phyloP scores from a whole-genome alignment of 2,329 filamentous ascomycete species.

The Alternaria gansuensis region DNA sequence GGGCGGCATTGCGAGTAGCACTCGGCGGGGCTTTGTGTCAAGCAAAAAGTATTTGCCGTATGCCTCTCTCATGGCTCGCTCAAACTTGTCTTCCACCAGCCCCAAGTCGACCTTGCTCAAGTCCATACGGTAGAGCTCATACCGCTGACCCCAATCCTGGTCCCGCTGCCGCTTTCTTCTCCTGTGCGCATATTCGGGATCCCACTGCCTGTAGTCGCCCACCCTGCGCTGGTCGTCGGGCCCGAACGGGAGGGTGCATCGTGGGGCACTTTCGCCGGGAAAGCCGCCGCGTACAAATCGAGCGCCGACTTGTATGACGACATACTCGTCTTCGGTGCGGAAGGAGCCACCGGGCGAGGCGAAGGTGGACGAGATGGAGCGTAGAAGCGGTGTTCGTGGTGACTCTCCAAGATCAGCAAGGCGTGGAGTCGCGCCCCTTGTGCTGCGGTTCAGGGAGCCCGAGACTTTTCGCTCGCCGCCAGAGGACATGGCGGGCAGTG shows the following conservation, averaged over 20 bases:
- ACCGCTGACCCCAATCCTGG: constrained; percentile 68
- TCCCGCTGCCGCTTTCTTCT: constrained; percentile 60
- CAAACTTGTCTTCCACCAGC: constrained; percentile 85
- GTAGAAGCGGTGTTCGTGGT: constrained; percentile 61
- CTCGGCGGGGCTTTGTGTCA: constrained; percentile 77
- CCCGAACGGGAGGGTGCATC: constrained; percentile 75
- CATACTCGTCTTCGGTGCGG: constrained; percentile 78
- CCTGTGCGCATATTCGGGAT: constrained; percentile 61
- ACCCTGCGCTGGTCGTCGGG: constrained; percentile 78
- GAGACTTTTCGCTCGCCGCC: constrained; percentile 47
- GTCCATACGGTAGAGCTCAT: constrained; percentile 83
- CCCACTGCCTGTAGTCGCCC: constrained; percentile 82
- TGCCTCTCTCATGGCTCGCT: constrained; percentile 80
- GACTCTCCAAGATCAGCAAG: constrained; percentile 50
- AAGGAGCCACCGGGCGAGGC: constrained; percentile 66
- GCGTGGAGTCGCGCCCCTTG: constrained; percentile 45
- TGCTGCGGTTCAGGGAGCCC: constrained; percentile 40
- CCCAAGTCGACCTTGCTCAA: constrained; percentile 76
- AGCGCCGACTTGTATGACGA: constrained; percentile 82
- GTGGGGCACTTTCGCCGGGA: constrained; percentile 79
- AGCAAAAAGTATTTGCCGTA: constrained; percentile 78
- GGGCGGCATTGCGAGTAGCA: constrained; percentile 80
- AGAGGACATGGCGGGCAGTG: constrained; percentile 23
- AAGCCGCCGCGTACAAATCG: constrained; percentile 84
- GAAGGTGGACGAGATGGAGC: constrained; percentile 66